Conservation (phyloP, 176 grass and related monocot species). For the Chrysopogon serrulatus region DNA sequence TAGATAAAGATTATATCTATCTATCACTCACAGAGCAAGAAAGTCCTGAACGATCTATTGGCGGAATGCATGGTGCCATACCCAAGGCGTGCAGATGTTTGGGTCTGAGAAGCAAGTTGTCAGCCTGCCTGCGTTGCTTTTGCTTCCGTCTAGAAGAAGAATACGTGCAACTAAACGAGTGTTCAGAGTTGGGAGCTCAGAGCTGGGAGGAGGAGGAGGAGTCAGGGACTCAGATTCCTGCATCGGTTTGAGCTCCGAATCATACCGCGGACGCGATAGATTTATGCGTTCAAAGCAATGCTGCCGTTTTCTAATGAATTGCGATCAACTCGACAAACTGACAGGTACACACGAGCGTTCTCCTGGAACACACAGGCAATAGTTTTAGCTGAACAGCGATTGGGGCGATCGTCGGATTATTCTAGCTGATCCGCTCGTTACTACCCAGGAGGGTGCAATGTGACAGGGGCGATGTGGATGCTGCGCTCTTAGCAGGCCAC, state of each 20-base stretch:
- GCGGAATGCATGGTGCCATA: neutral
- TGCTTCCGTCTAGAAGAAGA: neutral
- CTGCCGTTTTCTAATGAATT: conserved; percentile 5
- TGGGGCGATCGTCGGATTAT: conserved; percentile 15
- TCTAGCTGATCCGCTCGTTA: conserved; percentile 32
- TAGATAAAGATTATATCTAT: too few species aligned
- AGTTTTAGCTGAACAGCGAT: neutral
- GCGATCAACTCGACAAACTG: neutral
- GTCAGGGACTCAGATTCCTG: neutral
- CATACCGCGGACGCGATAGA: neutral
- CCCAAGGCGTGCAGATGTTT: neutral
- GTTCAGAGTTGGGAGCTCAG: neutral
- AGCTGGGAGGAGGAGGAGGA: neutral
- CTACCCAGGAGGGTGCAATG: neutral
- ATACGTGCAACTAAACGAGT: neutral
- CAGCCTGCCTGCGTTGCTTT: neutral
- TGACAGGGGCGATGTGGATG: conserved; percentile 20
- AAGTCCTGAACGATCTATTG: neutral
- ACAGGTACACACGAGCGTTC: neutral
- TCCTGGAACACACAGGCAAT: conserved; percentile 1
- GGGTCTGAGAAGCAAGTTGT: neutral
- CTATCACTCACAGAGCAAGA: neutral
- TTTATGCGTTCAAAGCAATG: conserved; percentile 41
- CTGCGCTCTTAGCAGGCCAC: neutral
- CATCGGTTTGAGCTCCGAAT: conserved; percentile 28